These are phyloP conservation scores for Artemisia argyi DNA, from an alignment of 129 eudicot species.

Conservation along the genomic window DNA sequence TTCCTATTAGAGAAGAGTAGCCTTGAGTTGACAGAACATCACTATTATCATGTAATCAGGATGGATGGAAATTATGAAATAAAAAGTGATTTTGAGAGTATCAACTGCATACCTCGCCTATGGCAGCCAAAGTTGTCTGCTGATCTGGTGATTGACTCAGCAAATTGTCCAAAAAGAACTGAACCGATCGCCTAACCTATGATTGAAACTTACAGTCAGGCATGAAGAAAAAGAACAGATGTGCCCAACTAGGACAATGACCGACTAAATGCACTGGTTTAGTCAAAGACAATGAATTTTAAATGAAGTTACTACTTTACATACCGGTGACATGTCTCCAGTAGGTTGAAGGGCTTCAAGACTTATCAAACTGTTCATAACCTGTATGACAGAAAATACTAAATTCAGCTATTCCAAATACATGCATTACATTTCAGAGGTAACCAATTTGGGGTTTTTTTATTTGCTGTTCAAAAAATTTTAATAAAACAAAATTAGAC, in stretches of 20 bases:
- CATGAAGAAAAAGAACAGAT: slow-evolving; percentile 2
- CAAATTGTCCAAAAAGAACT: slow-evolving; percentile 91
- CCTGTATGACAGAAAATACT: slow-evolving; percentile 46
- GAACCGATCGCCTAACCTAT: slow-evolving; percentile 95
- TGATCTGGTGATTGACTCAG: slow-evolving; percentile 67
- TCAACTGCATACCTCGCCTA: slow-evolving; percentile 71
- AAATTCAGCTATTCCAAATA: slow-evolving; percentile 7
- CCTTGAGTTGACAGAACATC: not conserved
- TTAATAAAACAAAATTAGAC: slow-evolving; percentile 33
- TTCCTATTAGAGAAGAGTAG: too few relatives aligned
- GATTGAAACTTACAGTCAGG: slow-evolving; percentile 10
- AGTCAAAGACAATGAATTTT: slow-evolving; percentile 17
- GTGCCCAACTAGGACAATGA: too few relatives aligned
- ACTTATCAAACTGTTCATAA: slow-evolving; percentile 71
- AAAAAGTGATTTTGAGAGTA: not conserved
- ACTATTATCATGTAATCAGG: not conserved
- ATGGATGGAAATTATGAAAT: not conserved
- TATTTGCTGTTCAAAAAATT: not conserved
- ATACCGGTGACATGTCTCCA: slow-evolving; percentile 90
- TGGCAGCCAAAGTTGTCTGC: slow-evolving; percentile 83
- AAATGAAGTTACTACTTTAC: slow-evolving; percentile 26
- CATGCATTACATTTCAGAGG: too few relatives aligned
- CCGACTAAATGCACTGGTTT: not conserved
- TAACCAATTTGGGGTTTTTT: not conserved
- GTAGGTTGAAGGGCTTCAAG: slow-evolving; percentile 99